A percentile compares a stretch with the other conserved stretches of the same genome.
phyloP scores from a whole-genome alignment of 2,329 filamentous ascomycete species.

The Cladophialophora psammophila region DNA sequence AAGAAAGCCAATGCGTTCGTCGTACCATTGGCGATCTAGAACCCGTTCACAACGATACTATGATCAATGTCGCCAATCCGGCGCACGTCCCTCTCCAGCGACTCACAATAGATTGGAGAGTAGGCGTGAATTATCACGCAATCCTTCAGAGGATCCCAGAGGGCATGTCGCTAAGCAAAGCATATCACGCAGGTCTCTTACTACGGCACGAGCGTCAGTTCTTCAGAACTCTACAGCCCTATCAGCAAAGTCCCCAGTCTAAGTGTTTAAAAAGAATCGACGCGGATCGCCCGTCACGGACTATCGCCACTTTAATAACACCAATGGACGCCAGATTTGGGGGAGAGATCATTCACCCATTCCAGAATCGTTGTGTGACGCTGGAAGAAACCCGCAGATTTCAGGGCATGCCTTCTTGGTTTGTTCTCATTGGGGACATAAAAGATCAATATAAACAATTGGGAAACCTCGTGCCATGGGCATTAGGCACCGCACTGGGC shows the following conservation, averaged over 20 bases:
- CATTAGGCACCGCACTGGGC: constrained; percentile 72
- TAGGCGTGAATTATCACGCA: constrained; percentile 45
- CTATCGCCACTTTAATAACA: constrained; percentile 64
- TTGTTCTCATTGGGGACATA: constrained; percentile 69
- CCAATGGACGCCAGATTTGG: constrained; percentile 64
- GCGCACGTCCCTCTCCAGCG: constrained; percentile 67
- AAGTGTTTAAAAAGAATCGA: constrained; percentile 39
- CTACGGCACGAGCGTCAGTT: constrained; percentile 44
- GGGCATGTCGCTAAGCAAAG: constrained; percentile 30
- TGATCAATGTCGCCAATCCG: constrained; percentile 69
- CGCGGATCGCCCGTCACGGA: constrained; percentile 64
- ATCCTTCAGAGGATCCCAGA: constrained; percentile 67
- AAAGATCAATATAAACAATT: constrained; percentile 69
- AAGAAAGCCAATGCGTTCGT: constrained; percentile 35
- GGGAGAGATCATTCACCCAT: constrained; percentile 66
- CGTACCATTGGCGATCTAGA: constrained; percentile 66
- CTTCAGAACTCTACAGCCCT: constrained; percentile 40
- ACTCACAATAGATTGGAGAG: constrained; percentile 48
- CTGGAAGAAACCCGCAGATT: constrained; percentile 72
- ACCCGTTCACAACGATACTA: constrained; percentile 65
- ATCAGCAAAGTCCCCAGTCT: constrained; percentile 38
- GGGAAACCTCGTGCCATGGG: constrained; percentile 78
- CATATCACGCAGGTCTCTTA: constrained; percentile 29
- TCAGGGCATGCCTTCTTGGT: constrained; percentile 74
- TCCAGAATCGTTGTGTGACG: constrained; percentile 66